Evolutionary conservation across 2,329 filamentous ascomycete species (phyloP).

Genomic region (Mycocentrospora acerina): DNA sequence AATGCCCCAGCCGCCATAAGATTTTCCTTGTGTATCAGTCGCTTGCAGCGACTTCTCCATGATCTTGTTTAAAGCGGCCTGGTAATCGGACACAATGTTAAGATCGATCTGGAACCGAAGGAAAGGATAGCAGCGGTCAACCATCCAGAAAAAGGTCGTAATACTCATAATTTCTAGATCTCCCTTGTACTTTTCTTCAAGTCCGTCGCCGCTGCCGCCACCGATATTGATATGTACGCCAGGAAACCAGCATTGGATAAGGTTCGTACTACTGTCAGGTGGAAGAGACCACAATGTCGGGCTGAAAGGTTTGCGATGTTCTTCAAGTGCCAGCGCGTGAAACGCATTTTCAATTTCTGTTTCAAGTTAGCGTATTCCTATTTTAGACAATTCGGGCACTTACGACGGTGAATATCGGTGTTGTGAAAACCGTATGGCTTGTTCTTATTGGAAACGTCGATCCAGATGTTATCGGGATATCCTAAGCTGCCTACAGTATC

Average conservation of each 20-base stretch:
- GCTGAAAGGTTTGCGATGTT: slow-evolving; percentile 53
- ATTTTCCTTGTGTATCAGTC: slow-evolving; percentile 2
- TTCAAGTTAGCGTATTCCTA: background rate
- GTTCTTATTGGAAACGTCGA: slow-evolving; percentile 11
- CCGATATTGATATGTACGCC: slow-evolving; percentile 53
- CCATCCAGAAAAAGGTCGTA: slow-evolving; percentile 4
- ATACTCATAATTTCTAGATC: slow-evolving; percentile 1
- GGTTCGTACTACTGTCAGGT: slow-evolving; percentile 4
- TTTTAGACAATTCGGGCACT: slow-evolving; percentile 30
- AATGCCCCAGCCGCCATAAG: slow-evolving; percentile 4
- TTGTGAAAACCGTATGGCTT: slow-evolving; percentile 43
- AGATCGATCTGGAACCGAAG: slow-evolving; percentile 5
- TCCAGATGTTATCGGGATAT: slow-evolving; percentile 22
- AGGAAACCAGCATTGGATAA: slow-evolving; percentile 51
- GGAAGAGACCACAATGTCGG: slow-evolving; percentile 56
- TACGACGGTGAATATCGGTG: slow-evolving; percentile 38
- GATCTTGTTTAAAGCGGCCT: slow-evolving; percentile 8
- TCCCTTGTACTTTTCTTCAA: background rate
- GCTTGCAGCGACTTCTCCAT: slow-evolving; percentile 7
- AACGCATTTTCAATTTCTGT: slow-evolving; percentile 47
- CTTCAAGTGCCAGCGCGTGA: slow-evolving; percentile 54
- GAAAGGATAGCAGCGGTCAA: slow-evolving; percentile 1
- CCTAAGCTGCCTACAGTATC: slow-evolving; percentile 47
- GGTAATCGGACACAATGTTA: slow-evolving; percentile 1
- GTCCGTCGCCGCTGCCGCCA: slow-evolving; percentile 47